Evolutionary conservation across 129 eudicot species (phyloP), one percentile per base, ranked within the genome.

Genomic region (Sambucus nigra): DNA sequence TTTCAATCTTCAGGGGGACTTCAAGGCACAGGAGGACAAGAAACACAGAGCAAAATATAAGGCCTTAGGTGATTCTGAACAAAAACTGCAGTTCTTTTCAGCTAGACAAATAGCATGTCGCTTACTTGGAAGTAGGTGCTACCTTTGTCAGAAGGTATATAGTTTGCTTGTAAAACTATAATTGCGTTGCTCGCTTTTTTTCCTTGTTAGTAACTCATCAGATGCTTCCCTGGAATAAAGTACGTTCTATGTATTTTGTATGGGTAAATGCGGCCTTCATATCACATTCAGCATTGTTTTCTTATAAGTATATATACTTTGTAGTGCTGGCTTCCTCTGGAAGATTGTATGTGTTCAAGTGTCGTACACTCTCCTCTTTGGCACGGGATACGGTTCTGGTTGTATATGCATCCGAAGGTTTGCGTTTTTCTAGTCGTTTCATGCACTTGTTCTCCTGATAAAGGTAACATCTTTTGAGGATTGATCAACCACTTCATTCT

Each of bases 391-490:
- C 79, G 80, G 47, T 74, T 91, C 65, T 91, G 99, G 99, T 60
- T 91, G 57, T 91, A 91, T 67, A 91, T 91, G 99, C 99, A 91
- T 63, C 99, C 99, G 27, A 91, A 86, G 99, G 99, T 91, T 59
- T 69, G 58, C 9, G 4, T 35, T 56, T 54, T 54, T 31, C 47
- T 40, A 33, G 13, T 55, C 39, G 26, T 12, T 18, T n/a, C 4
- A 45, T 18, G 51, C 25, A 53, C 23, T 51, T 13, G 5, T 59
- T 38, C 27, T 25, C 48, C 29, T 39, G 35, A 41, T 25, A 10
- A 9, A 17, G 2, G 16, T 55, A 22, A n/a, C 26, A 40, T 12
- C 28, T 15, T 42, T 18, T 18, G 5, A 22, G 17, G 20, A 19
- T 53, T n/a, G 16, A 44, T 58, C 20, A 59, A 24, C 16, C 14